Conservation (phyloP, 106 monocot species). For the Chionographis japonica region DNA sequence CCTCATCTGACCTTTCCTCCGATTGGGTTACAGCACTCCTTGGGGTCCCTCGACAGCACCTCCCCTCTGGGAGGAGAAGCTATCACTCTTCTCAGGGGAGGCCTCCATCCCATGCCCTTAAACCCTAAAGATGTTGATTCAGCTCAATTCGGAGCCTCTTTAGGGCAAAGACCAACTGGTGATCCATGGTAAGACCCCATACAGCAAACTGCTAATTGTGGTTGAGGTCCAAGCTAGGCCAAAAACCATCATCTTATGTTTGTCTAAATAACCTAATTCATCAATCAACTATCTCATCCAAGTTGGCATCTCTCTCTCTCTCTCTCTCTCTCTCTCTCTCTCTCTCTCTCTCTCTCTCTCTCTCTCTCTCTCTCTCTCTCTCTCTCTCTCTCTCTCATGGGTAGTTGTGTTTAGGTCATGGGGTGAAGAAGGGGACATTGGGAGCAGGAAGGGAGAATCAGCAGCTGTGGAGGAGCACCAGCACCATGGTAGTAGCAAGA, state of each 20-base stretch:
- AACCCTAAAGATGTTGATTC: too few species aligned
- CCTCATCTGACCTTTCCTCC: constrained; percentile 7
- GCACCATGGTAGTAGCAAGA: not conserved
- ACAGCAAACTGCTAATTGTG: too few species aligned
- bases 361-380: not conserved
- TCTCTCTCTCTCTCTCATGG: not conserved
- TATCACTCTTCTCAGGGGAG: not conserved
- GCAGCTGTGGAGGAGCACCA: not conserved
- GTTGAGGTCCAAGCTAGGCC: not conserved
- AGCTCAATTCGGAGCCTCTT: not conserved
- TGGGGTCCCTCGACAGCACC: constrained; percentile 4
- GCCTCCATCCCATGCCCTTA: not conserved
- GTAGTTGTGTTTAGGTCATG: constrained; percentile 9
- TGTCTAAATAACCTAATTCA: not conserved
- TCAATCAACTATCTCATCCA: not conserved
- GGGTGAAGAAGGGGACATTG: constrained; percentile 7
- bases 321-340: not conserved
- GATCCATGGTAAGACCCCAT: not conserved
- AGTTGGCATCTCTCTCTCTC: not conserved
- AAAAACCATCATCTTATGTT: constrained; percentile 4
- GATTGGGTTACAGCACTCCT: constrained; percentile 1
- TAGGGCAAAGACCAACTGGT: constrained; percentile 1
- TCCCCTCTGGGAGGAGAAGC: not conserved
- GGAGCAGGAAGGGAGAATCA: not conserved
- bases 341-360: not conserved